These are phyloP conservation scores for Sporothrix pallida DNA, from an alignment of 2,329 filamentous ascomycete species.

Conservation along the genomic window DNA sequence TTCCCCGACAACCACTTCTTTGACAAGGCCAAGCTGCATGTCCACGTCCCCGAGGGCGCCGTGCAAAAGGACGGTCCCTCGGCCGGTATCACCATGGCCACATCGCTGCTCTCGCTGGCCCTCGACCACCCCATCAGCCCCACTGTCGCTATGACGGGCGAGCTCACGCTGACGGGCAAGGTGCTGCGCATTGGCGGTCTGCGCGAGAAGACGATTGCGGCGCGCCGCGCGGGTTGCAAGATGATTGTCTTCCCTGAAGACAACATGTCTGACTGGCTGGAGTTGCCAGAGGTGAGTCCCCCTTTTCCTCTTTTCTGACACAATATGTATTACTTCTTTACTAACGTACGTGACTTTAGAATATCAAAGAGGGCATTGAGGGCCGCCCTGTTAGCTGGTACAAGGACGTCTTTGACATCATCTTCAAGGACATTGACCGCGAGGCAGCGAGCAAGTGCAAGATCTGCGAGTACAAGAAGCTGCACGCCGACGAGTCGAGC, in stretches of 20 bases:
- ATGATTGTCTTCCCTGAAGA: slow-evolving; percentile 94
- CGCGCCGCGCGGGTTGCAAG: slow-evolving; percentile 86
- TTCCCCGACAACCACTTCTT: slow-evolving; percentile 96
- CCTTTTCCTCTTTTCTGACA: neutral
- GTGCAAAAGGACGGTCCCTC: slow-evolving; percentile 93
- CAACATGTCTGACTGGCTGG: slow-evolving; percentile 96
- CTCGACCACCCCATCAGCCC: slow-evolving; percentile 79
- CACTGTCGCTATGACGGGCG: slow-evolving; percentile 95
- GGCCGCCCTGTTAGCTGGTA: slow-evolving; percentile 94
- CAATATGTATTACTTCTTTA: too few species aligned
- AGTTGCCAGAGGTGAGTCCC: slow-evolving; percentile 85
- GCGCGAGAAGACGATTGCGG: slow-evolving; percentile 96
- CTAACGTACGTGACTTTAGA: slow-evolving; percentile 59
- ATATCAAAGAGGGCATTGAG: slow-evolving; percentile 96
- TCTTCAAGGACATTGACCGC: slow-evolving; percentile 82
- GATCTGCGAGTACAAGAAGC: slow-evolving; percentile 59
- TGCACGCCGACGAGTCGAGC: slow-evolving; percentile 49
- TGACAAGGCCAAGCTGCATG: slow-evolving; percentile 90
- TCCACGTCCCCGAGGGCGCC: slow-evolving; percentile 95
- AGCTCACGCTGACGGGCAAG: slow-evolving; percentile 95
- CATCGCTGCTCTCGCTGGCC: slow-evolving; percentile 83
- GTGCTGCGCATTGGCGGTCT: slow-evolving; percentile 92
- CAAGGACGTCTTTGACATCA: slow-evolving; percentile 85
- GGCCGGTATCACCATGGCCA: slow-evolving; percentile 98
- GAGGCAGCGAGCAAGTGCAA: slow-evolving; percentile 78